A percentile compares a stretch with the other conserved stretches of the same genome.
phyloP scores from a whole-genome alignment of 805 yeast genomes.

The Metschnikowia baotianmanensis region DNA sequence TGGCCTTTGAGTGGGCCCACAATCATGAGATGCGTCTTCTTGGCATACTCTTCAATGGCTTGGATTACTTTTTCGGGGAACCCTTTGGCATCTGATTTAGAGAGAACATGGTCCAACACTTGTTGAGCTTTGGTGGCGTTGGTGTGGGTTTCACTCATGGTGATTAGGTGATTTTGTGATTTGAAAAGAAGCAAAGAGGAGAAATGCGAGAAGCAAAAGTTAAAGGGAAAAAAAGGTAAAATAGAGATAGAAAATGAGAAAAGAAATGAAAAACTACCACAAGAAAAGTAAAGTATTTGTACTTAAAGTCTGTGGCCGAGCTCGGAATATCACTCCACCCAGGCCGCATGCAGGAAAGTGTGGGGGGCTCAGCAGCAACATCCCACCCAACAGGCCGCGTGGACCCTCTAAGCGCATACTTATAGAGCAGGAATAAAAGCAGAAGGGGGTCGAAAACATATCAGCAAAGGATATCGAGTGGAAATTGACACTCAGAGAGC shows the following conservation, averaged over 20 bases:
- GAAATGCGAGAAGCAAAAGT: background rate
- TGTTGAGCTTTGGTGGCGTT: conserved; percentile 25
- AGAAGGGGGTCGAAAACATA: background rate
- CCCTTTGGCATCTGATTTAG: conserved; percentile 23
- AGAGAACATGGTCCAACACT: conserved; percentile 24
- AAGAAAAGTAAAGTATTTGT: too few relatives aligned
- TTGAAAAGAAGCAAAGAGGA: background rate
- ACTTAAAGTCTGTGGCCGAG: too few relatives aligned
- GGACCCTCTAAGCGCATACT: too few relatives aligned
- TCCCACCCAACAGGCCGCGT: background rate
- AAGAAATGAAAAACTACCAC: too few relatives aligned
- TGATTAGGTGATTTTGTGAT: background rate
- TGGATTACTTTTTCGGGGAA: conserved; percentile 32
- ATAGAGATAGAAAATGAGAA: background rate
- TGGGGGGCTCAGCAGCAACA: background rate
- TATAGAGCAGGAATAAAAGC: background rate
- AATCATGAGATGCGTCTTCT: conserved; percentile 25
- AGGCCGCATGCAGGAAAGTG: background rate
- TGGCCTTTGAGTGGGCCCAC: conserved; percentile 33
- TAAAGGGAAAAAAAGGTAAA: background rate
- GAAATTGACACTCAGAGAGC: too few relatives aligned
- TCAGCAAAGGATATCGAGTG: background rate
- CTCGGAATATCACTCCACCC: too few relatives aligned
- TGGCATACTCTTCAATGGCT: conserved; percentile 28
- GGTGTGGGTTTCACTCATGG: background rate